Percentiles rank a stretch among this genome's conserved stretches.
phyloP scores from a whole-genome alignment of 2,329 filamentous ascomycete genomes.

The Ophiostoma sp. region DNA sequence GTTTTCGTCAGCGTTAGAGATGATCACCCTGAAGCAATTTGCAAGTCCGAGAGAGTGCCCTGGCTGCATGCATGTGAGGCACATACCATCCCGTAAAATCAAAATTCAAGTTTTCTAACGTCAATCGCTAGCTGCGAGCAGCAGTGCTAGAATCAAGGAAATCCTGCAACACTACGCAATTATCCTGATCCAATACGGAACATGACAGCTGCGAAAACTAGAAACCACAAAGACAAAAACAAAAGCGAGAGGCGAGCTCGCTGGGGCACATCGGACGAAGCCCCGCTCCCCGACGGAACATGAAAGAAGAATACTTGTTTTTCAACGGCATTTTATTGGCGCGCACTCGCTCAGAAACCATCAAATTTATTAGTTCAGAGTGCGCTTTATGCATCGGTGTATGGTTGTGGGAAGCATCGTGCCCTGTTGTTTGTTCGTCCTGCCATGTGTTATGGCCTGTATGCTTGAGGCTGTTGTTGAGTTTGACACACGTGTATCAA shows the following conservation, averaged over 20 bases:
- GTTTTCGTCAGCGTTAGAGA: background rate
- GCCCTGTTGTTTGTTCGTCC: background rate
- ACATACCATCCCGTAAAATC: background rate
- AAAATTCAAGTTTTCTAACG: background rate
- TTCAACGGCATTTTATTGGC: background rate
- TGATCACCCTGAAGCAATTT: conserved; percentile 4
- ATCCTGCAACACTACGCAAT: background rate
- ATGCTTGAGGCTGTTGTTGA: background rate
- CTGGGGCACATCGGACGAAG: background rate
- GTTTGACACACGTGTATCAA: background rate
- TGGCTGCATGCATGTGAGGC: background rate
- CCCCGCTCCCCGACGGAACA: background rate
- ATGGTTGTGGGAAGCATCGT: background rate
- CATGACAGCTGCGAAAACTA: background rate
- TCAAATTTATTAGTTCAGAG: background rate
- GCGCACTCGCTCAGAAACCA: background rate
- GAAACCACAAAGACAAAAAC: too few species aligned
- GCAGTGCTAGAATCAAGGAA: background rate
- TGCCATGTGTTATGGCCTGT: background rate
- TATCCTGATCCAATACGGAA: background rate
- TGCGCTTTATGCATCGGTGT: background rate
- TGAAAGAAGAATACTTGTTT: background rate
- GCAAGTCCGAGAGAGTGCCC: background rate
- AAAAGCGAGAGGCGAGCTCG: background rate
- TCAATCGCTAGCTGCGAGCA: background rate